Base-by-base conservation (phyloP, 441 rosid species). In the Raphanus hybrid region DNA sequence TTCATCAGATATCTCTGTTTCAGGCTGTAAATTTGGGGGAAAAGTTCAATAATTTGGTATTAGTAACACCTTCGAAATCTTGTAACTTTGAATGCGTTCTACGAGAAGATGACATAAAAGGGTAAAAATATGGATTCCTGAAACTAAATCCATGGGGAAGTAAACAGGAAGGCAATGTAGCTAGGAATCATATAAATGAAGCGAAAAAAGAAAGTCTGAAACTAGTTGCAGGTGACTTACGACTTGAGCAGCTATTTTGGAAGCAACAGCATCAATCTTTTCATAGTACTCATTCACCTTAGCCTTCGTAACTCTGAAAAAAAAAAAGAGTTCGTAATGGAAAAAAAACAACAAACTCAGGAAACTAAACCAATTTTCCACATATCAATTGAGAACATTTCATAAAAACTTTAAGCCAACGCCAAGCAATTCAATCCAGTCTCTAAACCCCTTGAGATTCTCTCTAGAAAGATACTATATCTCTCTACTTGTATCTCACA, bases 221-320 rank as follows among this genome's bases (percentile, higher is more conserved):
- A 6, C 23, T 15, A 59, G 55, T 78, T 72, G 0, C 8, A 4
- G 8, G 8, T 35, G 65, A 59, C 0, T 78, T 73, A 78, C 81
- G 5, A 29, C 34, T 4, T 60, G 77, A 26, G 73, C 6, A 67
- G 64, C 58, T 60, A 78, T 37, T 3, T 0, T 78, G 0, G 81
- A 67, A 60, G 81, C 77, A 72, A 78, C 9, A 67, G 50, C 69
- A 67, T 78, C 77, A 61, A 78, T 78, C 77, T 61, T 78, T 1
- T 78, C 81, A 72, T 66, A 35, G 65, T 78, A 78, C 2, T 72
- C 81, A 72, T 78, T 72, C 18, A 48, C 69, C 50, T 72, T 78
- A 37, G 69, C 74, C 37, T 78, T 78, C 2, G 81, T 73, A 61
- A 73, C 66, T 54, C 81, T 78, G 7, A 59, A 4, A 8, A 37